Percentiles rank a stretch among this genome's conserved stretches.
Conservation (phyloP, 139 green algal species). For the Coelastrella sp. region DNA sequence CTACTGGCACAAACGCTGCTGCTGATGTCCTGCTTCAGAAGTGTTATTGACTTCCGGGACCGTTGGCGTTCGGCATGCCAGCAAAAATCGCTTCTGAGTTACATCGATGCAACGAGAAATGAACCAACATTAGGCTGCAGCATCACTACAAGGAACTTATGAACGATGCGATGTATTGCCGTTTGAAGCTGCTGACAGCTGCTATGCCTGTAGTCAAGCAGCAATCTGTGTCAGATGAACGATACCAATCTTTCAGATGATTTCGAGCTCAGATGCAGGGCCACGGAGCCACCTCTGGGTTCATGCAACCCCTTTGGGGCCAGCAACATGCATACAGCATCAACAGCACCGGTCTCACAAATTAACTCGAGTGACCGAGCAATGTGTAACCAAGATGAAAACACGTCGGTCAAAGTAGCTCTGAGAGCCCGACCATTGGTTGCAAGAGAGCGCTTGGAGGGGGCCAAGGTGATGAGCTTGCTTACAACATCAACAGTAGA, state of each 20-base stretch:
- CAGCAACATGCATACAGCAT: not conserved
- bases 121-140: too few species aligned
- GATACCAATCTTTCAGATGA: too few species aligned
- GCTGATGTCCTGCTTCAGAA: too few species aligned
- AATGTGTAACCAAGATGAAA: not conserved
- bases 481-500: too few species aligned
- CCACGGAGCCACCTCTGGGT: not conserved
- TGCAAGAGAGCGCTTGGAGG: constrained; percentile 31
- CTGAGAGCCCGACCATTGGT: constrained; percentile 21
- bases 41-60: too few species aligned
- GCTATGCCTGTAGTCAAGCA: not conserved
- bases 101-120: too few species aligned
- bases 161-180: not conserved
- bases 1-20: too few species aligned
- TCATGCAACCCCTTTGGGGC: not conserved
- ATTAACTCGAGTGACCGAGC: not conserved
- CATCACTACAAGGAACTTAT: not conserved
- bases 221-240: not conserved
- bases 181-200: not conserved
- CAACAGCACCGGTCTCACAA: not conserved
- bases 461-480: constrained; percentile 9
- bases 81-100: too few species aligned
- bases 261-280: too few species aligned
- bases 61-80: too few species aligned
- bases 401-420: constrained; percentile 3